Conservation (phyloP, 2,329 filamentous ascomycete genomes). For the Mycocentrospora acerina region DNA sequence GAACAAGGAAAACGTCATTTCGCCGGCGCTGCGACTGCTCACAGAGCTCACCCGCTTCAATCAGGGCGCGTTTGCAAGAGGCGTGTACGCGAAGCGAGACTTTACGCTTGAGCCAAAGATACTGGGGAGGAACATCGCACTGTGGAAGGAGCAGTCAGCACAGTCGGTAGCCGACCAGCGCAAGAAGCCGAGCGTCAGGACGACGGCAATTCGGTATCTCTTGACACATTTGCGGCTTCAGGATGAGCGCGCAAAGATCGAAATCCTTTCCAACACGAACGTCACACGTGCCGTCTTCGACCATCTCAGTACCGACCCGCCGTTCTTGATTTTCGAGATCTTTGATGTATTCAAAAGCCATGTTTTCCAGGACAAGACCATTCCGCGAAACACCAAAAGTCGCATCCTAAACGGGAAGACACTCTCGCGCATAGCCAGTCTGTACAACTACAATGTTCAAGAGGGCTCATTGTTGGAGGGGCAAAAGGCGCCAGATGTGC, state of each 20-base stretch:
- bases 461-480: conserved; percentile 49
- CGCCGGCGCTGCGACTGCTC: conserved; percentile 80
- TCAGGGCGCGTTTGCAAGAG: conserved; percentile 75
- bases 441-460: conserved; percentile 44
- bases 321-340: conserved; percentile 73
- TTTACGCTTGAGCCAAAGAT: conserved; percentile 71
- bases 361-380: conserved; percentile 72
- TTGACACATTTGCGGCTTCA: conserved; percentile 78
- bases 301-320: conserved; percentile 74
- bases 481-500: conserved; percentile 62
- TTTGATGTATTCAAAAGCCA: conserved; percentile 68
- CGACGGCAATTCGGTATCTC: conserved; percentile 79
- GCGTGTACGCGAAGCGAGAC: conserved; percentile 75
- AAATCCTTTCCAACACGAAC: conserved; percentile 75
- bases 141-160: conserved; percentile 55
- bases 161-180: conserved; percentile 62
- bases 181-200: conserved; percentile 75
- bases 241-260: conserved; percentile 73
- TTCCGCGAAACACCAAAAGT: conserved; percentile 74
- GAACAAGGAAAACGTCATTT: conserved; percentile 83
- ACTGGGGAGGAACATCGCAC: conserved; percentile 75
- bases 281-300: conserved; percentile 72
- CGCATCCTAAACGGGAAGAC: conserved; percentile 74
- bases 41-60: conserved; percentile 85
- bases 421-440: conserved; percentile 62